phyloP scores from a whole-genome alignment of 129 eudicot genomes.

The Calendula officinalis region DNA sequence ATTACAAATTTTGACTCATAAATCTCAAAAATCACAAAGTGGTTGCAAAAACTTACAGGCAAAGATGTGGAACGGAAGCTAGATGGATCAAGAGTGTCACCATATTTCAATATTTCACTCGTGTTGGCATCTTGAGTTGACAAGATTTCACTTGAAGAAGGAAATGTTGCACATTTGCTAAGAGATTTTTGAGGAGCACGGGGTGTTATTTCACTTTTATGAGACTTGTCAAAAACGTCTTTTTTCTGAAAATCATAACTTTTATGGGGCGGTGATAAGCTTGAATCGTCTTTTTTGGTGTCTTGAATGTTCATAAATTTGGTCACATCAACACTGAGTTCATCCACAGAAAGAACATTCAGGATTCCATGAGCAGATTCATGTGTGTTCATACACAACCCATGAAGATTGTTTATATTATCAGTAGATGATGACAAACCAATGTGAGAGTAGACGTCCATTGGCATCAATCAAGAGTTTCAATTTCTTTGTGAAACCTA shows the following conservation, averaged over 20 bases:
- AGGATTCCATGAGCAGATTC: slow-evolving; percentile 21
- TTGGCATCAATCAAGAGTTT: slow-evolving; percentile 35
- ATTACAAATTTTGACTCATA: not conserved
- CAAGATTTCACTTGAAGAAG: slow-evolving; percentile 23
- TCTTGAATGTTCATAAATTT: slow-evolving; percentile 46
- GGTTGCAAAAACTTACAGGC: slow-evolving; percentile 60
- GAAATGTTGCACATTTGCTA: slow-evolving; percentile 54
- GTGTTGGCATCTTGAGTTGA: slow-evolving; percentile 29
- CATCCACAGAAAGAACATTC: slow-evolving; percentile 40
- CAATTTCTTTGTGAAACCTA: slow-evolving; percentile 21
- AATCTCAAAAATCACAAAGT: not conserved
- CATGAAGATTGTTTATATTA: slow-evolving; percentile 34
- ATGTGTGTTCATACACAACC: slow-evolving; percentile 28
- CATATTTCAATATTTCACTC: slow-evolving; percentile 20
- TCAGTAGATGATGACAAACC: slow-evolving; percentile 35
- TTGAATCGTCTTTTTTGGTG: slow-evolving; percentile 22
- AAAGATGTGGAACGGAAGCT: slow-evolving; percentile 44
- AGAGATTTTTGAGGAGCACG: slow-evolving; percentile 38
- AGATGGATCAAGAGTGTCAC: slow-evolving; percentile 25
- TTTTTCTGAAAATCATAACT: slow-evolving; percentile 25
- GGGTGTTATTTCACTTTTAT: slow-evolving; percentile 11
- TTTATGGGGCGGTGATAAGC: slow-evolving; percentile 20
- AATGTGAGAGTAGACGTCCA: slow-evolving; percentile 51
- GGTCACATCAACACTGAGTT: slow-evolving; percentile 39
- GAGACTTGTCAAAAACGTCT: slow-evolving; percentile 25